Evolutionary conservation across 2,329 filamentous ascomycete genomes (phyloP).

Genomic region (Aspergillus intermedius): DNA sequence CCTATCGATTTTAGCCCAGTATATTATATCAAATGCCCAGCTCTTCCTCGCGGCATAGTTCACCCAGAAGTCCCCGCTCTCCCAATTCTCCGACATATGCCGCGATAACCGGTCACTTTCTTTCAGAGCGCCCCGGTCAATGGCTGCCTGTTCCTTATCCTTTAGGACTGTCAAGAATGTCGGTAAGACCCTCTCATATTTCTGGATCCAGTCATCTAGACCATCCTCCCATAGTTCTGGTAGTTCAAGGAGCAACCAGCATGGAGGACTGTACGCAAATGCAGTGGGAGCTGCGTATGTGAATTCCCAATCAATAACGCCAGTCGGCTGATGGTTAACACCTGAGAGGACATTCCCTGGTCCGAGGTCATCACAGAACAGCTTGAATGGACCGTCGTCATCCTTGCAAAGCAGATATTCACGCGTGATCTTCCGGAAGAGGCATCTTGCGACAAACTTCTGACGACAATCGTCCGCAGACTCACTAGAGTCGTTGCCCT

Average conservation of each 20-base stretch:
- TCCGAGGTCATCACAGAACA: constrained; percentile 14
- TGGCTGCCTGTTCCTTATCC: constrained; percentile 6
- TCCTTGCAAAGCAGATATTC: constrained; percentile 11
- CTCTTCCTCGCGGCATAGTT: constrained; percentile 16
- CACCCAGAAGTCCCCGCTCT: constrained; percentile 15
- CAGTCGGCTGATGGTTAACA: constrained; percentile 3
- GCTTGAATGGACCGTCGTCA: constrained; percentile 1
- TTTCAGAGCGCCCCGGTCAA: not conserved
- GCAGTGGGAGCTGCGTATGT: constrained; percentile 12
- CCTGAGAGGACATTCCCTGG: constrained; percentile 10
- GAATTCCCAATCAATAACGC: constrained; percentile 16
- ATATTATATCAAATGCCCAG: constrained; percentile 21
- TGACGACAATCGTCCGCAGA: constrained; percentile 15
- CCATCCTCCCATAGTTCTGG: constrained; percentile 16
- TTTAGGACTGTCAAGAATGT: constrained; percentile 13
- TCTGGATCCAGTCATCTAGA: constrained; percentile 12
- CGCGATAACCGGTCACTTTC: constrained; percentile 10
- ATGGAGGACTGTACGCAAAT: constrained; percentile 16
- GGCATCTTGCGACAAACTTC: constrained; percentile 14
- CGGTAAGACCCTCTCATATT: constrained; percentile 8
- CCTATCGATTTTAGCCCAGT: constrained; percentile 19
- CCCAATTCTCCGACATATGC: constrained; percentile 15
- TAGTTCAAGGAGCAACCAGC: constrained; percentile 17
- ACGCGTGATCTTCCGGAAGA: constrained; percentile 12
- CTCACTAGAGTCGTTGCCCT: constrained; percentile 33